Evolutionary conservation across 1,284 basidiomycete species (phyloP).

Genomic region (Pascua guehoae): DNA sequence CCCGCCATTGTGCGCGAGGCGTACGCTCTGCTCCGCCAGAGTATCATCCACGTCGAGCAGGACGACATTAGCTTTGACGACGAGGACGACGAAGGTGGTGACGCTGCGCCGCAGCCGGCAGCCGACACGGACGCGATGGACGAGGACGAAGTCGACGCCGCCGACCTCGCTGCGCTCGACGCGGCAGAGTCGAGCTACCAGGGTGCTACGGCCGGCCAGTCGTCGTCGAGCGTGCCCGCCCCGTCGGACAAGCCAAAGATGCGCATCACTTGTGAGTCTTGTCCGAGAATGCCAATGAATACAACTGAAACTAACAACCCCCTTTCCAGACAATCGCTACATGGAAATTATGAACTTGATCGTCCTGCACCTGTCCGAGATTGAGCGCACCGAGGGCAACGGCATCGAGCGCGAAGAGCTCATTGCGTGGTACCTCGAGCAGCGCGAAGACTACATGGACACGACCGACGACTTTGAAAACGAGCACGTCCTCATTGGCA

Average conservation of each 20-base stretch:
- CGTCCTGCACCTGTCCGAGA: constrained; percentile 72
- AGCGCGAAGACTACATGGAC: constrained; percentile 76
- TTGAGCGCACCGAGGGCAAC: constrained; percentile 70
- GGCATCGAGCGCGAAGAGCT: constrained; percentile 86
- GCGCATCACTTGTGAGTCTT: constrained; percentile 65
- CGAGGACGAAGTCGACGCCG: constrained; percentile 58
- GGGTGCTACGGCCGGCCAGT: constrained; percentile 40
- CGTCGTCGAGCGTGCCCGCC: constrained; percentile 3
- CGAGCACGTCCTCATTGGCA: constrained; percentile 83
- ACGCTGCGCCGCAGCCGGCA: constrained; percentile 49
- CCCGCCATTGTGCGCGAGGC: constrained; percentile 94
- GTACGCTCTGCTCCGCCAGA: constrained; percentile 86
- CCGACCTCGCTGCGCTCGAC: constrained; percentile 55
- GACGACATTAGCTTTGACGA: constrained; percentile 98
- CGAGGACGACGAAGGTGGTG: constrained; percentile 65
- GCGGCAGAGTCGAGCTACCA: constrained; percentile 45
- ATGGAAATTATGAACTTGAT: constrained; percentile 75
- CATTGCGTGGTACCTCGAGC: constrained; percentile 94
- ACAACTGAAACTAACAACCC: neutral
- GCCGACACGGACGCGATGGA: constrained; percentile 58
- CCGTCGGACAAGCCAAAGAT: constrained; percentile 62
- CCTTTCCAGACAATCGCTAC: constrained; percentile 76
- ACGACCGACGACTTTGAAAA: constrained; percentile 86
- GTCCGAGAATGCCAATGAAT: neutral
- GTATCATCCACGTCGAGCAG: constrained; percentile 98